Evolutionary conservation across 1,284 basidiomycete species (phyloP).

Genomic region (Trichosporon sp.): DNA sequence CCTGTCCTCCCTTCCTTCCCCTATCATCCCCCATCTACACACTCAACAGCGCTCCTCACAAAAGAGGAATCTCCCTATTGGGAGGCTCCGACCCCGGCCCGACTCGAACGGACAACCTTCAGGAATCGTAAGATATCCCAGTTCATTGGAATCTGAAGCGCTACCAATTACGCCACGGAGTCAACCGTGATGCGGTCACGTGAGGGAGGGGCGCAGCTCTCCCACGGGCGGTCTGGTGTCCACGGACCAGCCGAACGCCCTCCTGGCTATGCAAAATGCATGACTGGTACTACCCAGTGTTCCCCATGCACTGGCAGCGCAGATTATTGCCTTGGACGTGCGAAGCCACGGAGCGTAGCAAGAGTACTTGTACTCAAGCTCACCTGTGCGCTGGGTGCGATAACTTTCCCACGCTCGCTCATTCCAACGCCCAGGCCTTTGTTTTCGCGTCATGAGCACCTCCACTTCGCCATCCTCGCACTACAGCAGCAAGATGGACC

Average conservation of each 20-base stretch:
- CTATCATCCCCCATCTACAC: not conserved
- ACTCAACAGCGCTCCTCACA: not conserved
- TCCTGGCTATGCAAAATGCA: not conserved
- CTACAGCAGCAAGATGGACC: constrained; percentile 26
- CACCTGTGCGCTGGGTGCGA: too few species aligned
- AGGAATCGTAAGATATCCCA: not conserved
- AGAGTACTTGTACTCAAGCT: too few species aligned
- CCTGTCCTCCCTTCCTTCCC: not conserved
- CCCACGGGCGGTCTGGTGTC: not conserved
- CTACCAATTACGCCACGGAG: constrained; percentile 1
- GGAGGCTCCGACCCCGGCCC: not conserved
- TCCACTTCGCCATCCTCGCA: not conserved
- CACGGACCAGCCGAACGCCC: too few species aligned
- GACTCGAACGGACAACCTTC: not conserved
- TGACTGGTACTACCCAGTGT: too few species aligned
- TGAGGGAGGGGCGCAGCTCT: not conserved
- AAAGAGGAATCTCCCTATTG: not conserved
- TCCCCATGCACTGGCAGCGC: too few species aligned
- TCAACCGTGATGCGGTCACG: not conserved
- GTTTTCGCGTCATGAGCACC: not conserved
- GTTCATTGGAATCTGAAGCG: constrained; percentile 1
- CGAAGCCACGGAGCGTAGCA: too few species aligned
- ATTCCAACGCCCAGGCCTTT: not conserved
- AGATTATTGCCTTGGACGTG: too few species aligned
- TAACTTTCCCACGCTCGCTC: not conserved